A percentile compares a stretch with the other conserved stretches of the same genome.
phyloP scores from a whole-genome alignment of 805 yeast species.

The Wickerhamiella sergipiensis region DNA sequence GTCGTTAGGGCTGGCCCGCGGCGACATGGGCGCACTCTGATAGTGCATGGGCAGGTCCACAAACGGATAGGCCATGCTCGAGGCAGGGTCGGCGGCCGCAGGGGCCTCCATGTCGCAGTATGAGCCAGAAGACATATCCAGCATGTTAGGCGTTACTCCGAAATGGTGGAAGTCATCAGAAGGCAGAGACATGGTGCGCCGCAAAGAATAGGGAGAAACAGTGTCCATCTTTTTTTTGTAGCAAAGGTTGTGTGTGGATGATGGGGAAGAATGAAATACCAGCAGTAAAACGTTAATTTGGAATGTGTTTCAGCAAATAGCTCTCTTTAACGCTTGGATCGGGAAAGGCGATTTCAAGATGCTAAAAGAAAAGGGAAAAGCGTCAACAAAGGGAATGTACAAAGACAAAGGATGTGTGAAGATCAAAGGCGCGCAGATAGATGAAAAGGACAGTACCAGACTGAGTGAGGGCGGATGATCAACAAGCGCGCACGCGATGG shows the following conservation, averaged over 20 bases:
- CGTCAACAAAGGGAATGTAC: neutral
- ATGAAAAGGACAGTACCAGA: neutral
- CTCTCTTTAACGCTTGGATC: neutral
- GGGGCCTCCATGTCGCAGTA: neutral
- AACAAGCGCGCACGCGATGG: neutral
- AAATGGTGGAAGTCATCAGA: neutral
- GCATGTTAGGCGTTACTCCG: neutral
- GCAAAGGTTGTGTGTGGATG: neutral
- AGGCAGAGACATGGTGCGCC: neutral
- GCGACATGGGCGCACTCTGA: neutral
- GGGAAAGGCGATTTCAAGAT: neutral
- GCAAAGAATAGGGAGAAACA: neutral
- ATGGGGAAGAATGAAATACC: neutral
- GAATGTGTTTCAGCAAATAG: neutral
- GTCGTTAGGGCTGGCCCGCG: neutral
- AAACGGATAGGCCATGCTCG: neutral
- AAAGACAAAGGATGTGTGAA: neutral
- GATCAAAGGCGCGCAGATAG: neutral
- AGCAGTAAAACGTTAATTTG: neutral
- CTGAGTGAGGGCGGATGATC: neutral
- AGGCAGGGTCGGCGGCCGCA: neutral
- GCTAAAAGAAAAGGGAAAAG: neutral
- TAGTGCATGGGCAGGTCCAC: neutral
- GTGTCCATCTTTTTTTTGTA: neutral
- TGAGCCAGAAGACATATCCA: neutral